phyloP scores from a whole-genome alignment of 306 rosid species.

The Heteromeles arbutifolia region DNA sequence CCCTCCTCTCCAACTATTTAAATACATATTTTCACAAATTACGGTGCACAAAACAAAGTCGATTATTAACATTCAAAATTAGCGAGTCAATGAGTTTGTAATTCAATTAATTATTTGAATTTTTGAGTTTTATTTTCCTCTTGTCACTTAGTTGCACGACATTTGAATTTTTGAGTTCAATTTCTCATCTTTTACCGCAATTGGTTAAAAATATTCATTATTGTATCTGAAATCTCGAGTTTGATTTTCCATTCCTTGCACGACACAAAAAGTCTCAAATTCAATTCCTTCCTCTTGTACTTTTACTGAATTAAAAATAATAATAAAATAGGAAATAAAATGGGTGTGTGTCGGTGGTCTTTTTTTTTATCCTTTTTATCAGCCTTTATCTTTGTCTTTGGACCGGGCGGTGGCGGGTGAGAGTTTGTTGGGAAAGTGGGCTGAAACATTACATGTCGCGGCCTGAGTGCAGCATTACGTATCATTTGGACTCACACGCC shows the following conservation, averaged over 20 bases:
- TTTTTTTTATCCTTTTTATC: not conserved
- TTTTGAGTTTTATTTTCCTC: too few relatives aligned
- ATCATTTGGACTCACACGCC: not conserved
- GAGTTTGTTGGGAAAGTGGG: not conserved
- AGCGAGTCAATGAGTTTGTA: too few relatives aligned
- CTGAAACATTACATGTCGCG: not conserved
- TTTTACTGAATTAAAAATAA: not conserved
- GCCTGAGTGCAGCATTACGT: not conserved
- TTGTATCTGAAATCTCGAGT: too few relatives aligned
- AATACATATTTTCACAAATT: not conserved
- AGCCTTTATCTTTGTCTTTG: not conserved
- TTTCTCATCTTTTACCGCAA: too few relatives aligned
- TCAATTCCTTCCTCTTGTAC: too few relatives aligned
- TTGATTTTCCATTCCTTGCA: too few relatives aligned
- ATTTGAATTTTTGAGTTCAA: too few relatives aligned
- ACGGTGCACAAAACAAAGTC: not conserved
- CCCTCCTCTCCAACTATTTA: not conserved
- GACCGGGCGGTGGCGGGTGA: not conserved
- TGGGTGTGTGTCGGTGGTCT: constrained; percentile 14
- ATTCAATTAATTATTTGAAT: too few relatives aligned
- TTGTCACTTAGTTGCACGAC: too few relatives aligned
- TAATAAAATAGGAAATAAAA: not conserved
- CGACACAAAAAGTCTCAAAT: too few relatives aligned
- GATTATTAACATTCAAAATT: too few relatives aligned
- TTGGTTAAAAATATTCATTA: too few relatives aligned